Evolutionary conservation across 2,329 filamentous ascomycete species (phyloP), one percentile per base, ranked within the genome.

Genomic region (Fusarium liriodendri): DNA sequence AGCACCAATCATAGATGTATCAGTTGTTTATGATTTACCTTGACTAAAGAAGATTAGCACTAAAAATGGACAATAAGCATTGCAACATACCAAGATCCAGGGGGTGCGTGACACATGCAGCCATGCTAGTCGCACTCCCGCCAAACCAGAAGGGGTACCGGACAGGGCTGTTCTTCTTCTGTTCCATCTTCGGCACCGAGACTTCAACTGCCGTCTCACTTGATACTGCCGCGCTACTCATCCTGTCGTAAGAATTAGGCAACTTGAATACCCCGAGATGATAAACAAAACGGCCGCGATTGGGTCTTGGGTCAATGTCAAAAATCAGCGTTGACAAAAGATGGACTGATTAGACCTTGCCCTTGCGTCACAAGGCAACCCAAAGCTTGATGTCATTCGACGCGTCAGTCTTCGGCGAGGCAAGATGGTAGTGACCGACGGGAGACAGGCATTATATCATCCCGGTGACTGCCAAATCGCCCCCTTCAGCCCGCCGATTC

Each of bases 71-170:
- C 5, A 58, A 27, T 22, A 6, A 20, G 14, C 13, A 29, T n/a
- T 6, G 20, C 5, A 4, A 85, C 92, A 83, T 88, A 97, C 94
- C 90, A 73, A 98, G 87, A 88, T 98, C 95, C 79, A 98, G 87
- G 57, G 95, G 95, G 87, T 98, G 95, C 27, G 95, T 98, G 61
- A 97, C 93, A 76, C 91, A 92, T 38, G 95, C 95, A 33, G 95
- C 95, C 87, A 96, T 92, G 82, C 94, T 96, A 80, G 94, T 96
- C 47, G 95, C 95, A 81, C 94, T 97, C 61, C 96, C 96, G 73
- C 96, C 96, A 83, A 98, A 98, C 96, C 95, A 98, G 84, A 95
- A 95, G 10, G 93, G 93, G 84, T 95, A 95, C 66, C 84, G 84
- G 29, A 88, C 81, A 4, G 83, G 71, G 22, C 72, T 81, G 60